Percentiles rank a stretch among this genome's conserved stretches.
Evolutionary conservation across 345 rosid species (phyloP).

Genomic region (Aquilaria yunnanensis): DNA sequence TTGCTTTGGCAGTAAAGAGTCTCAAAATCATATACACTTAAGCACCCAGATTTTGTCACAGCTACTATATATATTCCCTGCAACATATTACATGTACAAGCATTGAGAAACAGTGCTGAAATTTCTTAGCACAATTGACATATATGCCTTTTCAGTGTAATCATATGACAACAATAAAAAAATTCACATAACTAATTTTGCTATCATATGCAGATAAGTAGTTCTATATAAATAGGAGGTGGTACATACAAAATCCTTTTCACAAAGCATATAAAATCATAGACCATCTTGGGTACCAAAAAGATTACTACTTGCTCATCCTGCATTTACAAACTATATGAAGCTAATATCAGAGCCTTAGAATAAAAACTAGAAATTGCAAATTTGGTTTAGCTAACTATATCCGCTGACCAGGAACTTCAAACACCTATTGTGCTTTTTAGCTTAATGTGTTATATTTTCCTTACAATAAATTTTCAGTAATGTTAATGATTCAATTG

Average conservation of each 20-base stretch:
- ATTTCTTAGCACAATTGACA: not conserved
- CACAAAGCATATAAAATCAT: too few species aligned
- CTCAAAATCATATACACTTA: constrained; percentile 88
- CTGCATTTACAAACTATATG: too few species aligned
- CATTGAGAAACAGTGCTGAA: not conserved
- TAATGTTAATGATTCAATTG: too few species aligned
- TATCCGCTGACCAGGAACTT: too few species aligned
- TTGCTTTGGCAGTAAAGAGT: constrained; percentile 54
- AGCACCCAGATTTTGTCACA: constrained; percentile 75
- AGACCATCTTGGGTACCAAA: too few species aligned
- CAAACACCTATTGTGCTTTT: too few species aligned
- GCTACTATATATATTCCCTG: constrained; percentile 87
- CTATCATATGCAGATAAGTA: not conserved
- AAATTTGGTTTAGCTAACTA: too few species aligned
- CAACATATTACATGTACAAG: constrained; percentile 6
- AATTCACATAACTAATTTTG: not conserved
- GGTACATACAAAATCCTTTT: not conserved
- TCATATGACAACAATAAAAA: not conserved
- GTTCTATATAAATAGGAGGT: not conserved
- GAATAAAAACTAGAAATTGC: too few species aligned
- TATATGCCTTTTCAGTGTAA: not conserved
- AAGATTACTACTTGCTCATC: too few species aligned
- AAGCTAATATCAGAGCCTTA: too few species aligned
- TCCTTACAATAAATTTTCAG: too few species aligned
- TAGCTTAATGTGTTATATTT: too few species aligned